Base-by-base conservation (phyloP, 1,139 yeast species). In the Zhuliangozyma parablackwelliae region DNA sequence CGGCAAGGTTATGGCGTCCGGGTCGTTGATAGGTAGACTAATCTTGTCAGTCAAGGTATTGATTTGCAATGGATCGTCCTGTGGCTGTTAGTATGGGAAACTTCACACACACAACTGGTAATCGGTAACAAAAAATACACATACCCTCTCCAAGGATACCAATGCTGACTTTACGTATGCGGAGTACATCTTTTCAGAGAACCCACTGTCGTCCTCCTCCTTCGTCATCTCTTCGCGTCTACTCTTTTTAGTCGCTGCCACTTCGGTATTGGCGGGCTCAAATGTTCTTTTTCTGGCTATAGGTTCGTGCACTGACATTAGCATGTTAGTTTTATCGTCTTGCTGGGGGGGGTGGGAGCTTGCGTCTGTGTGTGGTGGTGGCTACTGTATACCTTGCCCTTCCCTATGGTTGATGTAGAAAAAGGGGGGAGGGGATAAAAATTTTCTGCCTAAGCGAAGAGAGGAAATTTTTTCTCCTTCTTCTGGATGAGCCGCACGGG, bases 81-180 rank as follows among this genome's bases (percentile, higher is more conserved):
- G 38, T 43, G 29, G 29, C 10, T 23, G 60, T 56, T 55, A 56
- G 61, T 54, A 25, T 10, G 10, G n/a, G n/a, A 24, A 9, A 2
- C 3, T 10, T 24, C 16, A 16, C 16, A 3, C 16, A 16, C 16
- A 16, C 16, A 16, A 16, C 16, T 16, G 4, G 16, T 16, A 4
- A 4, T 16, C 4, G 16, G 16, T 16, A 4, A 16, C 4, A 16
- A 16, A 26, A 10, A 26, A 8, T 3, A 26, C 69, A 69, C 73
- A 67, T 76, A 65, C 71, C 62, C 69, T 75, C 44, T 82, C 89
- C 51, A 83, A 65, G 39, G 83, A 77, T 36, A 80, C 83, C 47
- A 86, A 63, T 28, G 94, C 94, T 40, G 85, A 74, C 47, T 72
- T 75, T 26, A 84, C 80, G 53, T 74, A 78, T 31, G 84, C 70